Evolutionary conservation across 345 rosid genomes (phyloP).

Genomic region (Citrus inodora): DNA sequence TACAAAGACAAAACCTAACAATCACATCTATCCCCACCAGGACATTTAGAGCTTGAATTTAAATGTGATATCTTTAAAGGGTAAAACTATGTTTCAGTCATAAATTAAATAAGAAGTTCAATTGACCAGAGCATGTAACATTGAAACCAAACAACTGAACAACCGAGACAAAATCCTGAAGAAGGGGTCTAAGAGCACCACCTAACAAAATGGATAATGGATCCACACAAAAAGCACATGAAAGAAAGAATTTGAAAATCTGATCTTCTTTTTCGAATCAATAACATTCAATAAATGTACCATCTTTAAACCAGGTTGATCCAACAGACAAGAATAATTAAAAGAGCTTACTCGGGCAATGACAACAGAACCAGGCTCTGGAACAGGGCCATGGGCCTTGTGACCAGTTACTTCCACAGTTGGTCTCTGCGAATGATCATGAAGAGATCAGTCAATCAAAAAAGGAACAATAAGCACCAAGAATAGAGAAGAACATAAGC

Average conservation of each 20-base stretch:
- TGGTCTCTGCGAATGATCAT: constrained; percentile 49
- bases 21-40: background rate
- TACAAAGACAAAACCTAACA: background rate
- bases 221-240: background rate
- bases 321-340: background rate
- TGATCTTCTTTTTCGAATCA: background rate
- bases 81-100: background rate
- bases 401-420: constrained; percentile 76
- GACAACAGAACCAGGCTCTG: constrained; percentile 79
- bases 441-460: background rate
- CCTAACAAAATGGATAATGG: background rate
- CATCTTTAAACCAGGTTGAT: background rate
- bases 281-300: background rate
- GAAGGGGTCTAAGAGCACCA: background rate
- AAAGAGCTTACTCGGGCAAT: constrained; percentile 61
- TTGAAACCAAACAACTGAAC: background rate
- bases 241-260: background rate
- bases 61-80: background rate
- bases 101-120: background rate
- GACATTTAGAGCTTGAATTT: background rate
- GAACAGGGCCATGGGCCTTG: constrained; percentile 81
- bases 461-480: background rate
- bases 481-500: background rate
- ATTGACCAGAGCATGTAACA: background rate
- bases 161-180: background rate